Conservation (phyloP, 805 yeast species). For the Wickerhamiella kurtzmanii region DNA sequence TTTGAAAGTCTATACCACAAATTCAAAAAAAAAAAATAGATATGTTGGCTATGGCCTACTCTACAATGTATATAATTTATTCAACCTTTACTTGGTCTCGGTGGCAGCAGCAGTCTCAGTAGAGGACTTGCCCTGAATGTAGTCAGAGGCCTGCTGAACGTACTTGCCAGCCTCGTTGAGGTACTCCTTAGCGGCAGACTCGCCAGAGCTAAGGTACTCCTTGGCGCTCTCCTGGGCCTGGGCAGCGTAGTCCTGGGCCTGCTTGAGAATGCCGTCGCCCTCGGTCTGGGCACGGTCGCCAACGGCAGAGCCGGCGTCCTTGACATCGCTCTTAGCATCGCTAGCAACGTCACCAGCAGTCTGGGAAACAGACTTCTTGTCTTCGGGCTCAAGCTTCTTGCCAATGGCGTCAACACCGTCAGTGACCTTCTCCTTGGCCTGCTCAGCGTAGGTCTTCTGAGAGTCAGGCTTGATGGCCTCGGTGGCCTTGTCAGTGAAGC, state of each 20-base stretch:
- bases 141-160: constrained; percentile 24
- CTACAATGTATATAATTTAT: neutral
- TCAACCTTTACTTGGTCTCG: neutral
- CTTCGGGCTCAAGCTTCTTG: constrained; percentile 45
- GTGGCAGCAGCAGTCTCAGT: too few relatives aligned
- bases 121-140: constrained; percentile 21
- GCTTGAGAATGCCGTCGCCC: constrained; percentile 17
- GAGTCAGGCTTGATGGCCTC: constrained; percentile 61
- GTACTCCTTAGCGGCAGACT: constrained; percentile 18
- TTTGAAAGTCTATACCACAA: too few relatives aligned
- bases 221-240: constrained; percentile 16
- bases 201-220: constrained; percentile 15
- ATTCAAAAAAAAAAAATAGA: too few relatives aligned
- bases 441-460: constrained; percentile 48
- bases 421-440: constrained; percentile 59
- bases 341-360: constrained; percentile 48
- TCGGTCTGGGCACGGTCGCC: constrained; percentile 41
- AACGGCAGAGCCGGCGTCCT: constrained; percentile 33
- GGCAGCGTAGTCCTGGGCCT: constrained; percentile 20
- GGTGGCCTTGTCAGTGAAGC: constrained; percentile 50
- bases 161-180: constrained; percentile 21
- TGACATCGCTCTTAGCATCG: constrained; percentile 42
- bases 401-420: constrained; percentile 55
- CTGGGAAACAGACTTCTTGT: constrained; percentile 40
- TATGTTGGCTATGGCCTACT: too few relatives aligned